A percentile compares a stretch with the other conserved stretches of the same genome.
These are phyloP conservation scores for Lojkania enalia DNA, from an alignment of 2,329 filamentous ascomycete genomes.

Conservation along the genomic window DNA sequence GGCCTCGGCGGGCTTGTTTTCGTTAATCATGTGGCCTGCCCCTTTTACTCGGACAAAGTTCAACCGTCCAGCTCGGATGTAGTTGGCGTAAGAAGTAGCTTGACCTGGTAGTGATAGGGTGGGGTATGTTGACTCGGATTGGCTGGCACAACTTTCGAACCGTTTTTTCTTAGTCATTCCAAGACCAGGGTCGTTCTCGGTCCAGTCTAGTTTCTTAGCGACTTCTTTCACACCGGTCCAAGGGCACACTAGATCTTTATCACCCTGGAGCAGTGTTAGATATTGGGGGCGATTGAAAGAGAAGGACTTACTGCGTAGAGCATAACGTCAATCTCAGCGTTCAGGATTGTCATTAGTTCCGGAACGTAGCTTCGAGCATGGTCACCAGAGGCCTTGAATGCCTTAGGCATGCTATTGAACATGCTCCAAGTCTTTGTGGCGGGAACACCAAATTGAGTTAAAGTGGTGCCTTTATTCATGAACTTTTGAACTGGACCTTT, in stretches of 20 bases:
- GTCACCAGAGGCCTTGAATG: not conserved
- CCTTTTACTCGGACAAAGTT: conserved; percentile 21
- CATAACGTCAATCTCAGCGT: not conserved
- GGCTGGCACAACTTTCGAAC: not conserved
- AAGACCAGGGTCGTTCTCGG: not conserved
- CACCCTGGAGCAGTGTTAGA: not conserved
- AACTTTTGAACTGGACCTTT: no score
- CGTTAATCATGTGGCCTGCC: conserved; percentile 41
- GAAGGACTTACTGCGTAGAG: not conserved
- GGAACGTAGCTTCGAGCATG: not conserved
- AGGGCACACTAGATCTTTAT: not conserved
- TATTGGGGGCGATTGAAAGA: not conserved
- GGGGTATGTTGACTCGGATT: no score
- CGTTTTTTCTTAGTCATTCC: not conserved
- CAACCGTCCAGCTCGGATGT: not conserved
- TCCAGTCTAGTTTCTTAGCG: not conserved
- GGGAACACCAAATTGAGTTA: not conserved
- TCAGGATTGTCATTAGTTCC: not conserved
- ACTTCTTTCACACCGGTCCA: not conserved
- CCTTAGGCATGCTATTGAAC: no score
- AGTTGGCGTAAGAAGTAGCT: not conserved
- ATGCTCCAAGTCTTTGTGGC: no score
- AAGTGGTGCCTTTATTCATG: not conserved
- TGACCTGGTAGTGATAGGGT: no score
- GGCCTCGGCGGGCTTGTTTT: not conserved